Evolutionary conservation across 768 basidiomycete genomes (phyloP).

Genomic region (Tephrocybe rancida): DNA sequence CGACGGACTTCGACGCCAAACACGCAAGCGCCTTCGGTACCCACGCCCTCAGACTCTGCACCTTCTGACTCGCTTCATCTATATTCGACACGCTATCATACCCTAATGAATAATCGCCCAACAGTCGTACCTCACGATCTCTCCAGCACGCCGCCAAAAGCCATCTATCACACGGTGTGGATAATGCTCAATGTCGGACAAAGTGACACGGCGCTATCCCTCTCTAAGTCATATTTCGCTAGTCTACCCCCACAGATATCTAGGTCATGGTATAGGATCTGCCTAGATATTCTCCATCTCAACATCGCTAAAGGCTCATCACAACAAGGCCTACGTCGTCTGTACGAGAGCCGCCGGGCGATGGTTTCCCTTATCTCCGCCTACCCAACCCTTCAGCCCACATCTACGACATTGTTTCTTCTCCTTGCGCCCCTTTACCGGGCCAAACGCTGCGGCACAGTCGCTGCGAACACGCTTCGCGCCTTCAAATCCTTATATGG

Average conservation of each 20-base stretch:
- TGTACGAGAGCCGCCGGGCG: slow-evolving; percentile 45
- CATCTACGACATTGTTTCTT: slow-evolving; percentile 58
- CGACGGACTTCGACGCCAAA: neutral
- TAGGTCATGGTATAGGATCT: slow-evolving; percentile 31
- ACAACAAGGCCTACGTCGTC: slow-evolving; percentile 39
- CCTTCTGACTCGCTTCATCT: slow-evolving; percentile 4
- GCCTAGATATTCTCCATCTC: slow-evolving; percentile 59
- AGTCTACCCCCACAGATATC: slow-evolving; percentile 46
- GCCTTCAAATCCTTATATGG: slow-evolving; percentile 62
- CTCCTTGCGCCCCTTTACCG: slow-evolving; percentile 54
- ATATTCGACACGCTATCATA: slow-evolving; percentile 30
- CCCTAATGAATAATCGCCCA: slow-evolving; percentile 45
- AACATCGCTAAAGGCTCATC: slow-evolving; percentile 39
- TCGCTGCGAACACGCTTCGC: slow-evolving; percentile 46
- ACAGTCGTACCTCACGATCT: slow-evolving; percentile 33
- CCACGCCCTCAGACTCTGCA: neutral
- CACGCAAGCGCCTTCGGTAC: neutral
- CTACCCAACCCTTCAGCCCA: slow-evolving; percentile 56
- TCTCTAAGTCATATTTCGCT: slow-evolving; percentile 52
- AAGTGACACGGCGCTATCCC: slow-evolving; percentile 37
- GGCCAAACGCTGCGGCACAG: slow-evolving; percentile 54
- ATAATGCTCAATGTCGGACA: slow-evolving; percentile 46
- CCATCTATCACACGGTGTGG: slow-evolving; percentile 46
- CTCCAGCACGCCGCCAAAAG: slow-evolving; percentile 39
- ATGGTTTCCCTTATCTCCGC: slow-evolving; percentile 46